Evolutionary conservation across 192 early-diverging fungal genomes (phyloP), one percentile per base, ranked within the genome.

Genomic region (Coemansia sp.): DNA sequence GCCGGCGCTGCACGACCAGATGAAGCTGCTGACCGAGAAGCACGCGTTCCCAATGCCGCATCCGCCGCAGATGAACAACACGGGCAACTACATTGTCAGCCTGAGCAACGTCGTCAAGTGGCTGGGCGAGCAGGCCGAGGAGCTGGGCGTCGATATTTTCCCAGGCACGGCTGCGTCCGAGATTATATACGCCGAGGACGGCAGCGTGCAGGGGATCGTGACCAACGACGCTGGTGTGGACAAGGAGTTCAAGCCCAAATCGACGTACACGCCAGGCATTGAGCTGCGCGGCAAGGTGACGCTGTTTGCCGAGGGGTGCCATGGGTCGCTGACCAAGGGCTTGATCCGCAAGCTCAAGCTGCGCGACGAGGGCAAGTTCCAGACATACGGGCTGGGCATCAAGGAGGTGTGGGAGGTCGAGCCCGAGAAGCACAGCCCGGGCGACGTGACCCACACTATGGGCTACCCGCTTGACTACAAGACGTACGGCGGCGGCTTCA

Each of bases 351-450:
- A 95, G 71, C 94, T 95, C 66, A 87, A 90, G 71, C 80, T 99
- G 54, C 85, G 97, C 24, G 86, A 95, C 24, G 90, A 97, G 42
- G 82, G 80, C 44, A 78, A 92, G 54, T 89, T 85, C 40, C 97
- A 99, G 82, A 93, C 92, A 0, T 99, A 99, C 60, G 97, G 91
- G 11, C 82, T 99, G 43, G 97, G 97, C 8, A 68, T 99, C 54
- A 99, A 99, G 82, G 97, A 99, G 80, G 92, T 93, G 33, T 99
- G 97, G 97, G 95, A 99, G 76, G 73, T 99, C 18, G 85, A 86
- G 47, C 88, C 89, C 1, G 84, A 79, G 27, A 95, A 97, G 56
- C 91, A 91, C 65, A 71, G 88, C 27, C 87, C 88, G 1, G 97
- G 97, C 18, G 82, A 87, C 16, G 87, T 94, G 22, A 54, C 87